Evolutionary conservation across 352 stramenopile species (phyloP), one percentile per base, ranked within the genome.

Genomic region (Thraustochytrium striatum): DNA sequence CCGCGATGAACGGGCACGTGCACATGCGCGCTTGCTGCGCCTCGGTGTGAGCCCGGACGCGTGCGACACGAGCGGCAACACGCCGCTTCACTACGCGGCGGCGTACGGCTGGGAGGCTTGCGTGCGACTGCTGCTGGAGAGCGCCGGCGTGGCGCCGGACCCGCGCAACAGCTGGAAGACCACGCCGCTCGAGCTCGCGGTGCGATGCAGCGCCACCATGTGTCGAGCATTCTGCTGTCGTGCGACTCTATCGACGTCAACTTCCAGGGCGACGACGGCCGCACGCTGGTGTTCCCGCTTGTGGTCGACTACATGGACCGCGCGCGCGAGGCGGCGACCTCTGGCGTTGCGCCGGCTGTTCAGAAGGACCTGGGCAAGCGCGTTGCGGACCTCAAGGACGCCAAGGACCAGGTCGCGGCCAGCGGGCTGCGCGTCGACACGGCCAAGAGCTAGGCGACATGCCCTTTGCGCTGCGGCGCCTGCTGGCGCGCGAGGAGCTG

Each of bases 11-110:
- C 30, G 62, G 62, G 32, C 62, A 73, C 13, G n/a, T 57, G 16
- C 41, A 73, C 7, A 32, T 73, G 0, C 32, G 13, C 11, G 62
- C 32, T 28, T 73, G 28, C 47, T 73, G 33, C 62, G 47, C 32
- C 8, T 73, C 47, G 62, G 62, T 28, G 62, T 73, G n/a, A 28
- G 62, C 62, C 25, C 62, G n/a, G 62, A 73, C 11, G 44, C 62
- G 8, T 28, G n/a, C 25, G 62, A 73, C 62, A 9, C 62, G n/a
- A 73, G 62, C 7, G 62, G 47, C 9, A 73, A 73, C 44, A 62
- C 62, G 35, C 41, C 62, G 19, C 13, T 73, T 13, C 39, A 62
- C 32, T 73, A 73, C 35, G 62, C 62, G 38, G 62, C 62, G 28
- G 62, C 62, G 13, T 73, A 73, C 41, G 62, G 62, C n/a, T 73